phyloP scores from a whole-genome alignment of 2,329 filamentous ascomycete genomes.

The Nemania abortiva region DNA sequence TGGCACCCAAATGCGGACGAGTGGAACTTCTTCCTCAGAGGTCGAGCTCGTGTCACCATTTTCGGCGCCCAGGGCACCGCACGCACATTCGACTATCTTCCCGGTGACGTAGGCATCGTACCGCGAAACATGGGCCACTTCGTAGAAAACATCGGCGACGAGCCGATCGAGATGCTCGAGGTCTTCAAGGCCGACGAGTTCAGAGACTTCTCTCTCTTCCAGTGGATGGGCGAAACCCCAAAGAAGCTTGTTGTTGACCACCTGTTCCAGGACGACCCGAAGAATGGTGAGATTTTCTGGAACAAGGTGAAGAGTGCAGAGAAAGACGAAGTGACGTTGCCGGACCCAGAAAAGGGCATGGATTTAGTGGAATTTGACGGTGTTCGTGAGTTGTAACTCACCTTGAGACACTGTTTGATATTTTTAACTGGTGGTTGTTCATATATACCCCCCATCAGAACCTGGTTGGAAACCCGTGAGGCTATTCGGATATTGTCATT shows the following conservation, averaged over 20 bases:
- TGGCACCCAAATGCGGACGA: constrained; percentile 85
- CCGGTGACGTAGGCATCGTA: constrained; percentile 82
- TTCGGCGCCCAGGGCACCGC: constrained; percentile 77
- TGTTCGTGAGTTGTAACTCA: constrained; percentile 43
- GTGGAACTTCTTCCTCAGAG: constrained; percentile 83
- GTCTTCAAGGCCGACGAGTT: constrained; percentile 80
- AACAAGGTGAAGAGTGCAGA: constrained; percentile 70
- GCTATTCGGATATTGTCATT: background rate
- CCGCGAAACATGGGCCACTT: constrained; percentile 84
- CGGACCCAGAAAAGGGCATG: constrained; percentile 37
- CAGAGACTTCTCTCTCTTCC: constrained; percentile 78
- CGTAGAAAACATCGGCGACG: constrained; percentile 83
- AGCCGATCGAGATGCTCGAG: constrained; percentile 80
- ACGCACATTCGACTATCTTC: constrained; percentile 79
- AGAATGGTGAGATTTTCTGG: constrained; percentile 72
- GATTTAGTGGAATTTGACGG: constrained; percentile 9
- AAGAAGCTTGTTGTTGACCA: constrained; percentile 74
- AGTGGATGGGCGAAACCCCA: constrained; percentile 81
- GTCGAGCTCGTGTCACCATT: constrained; percentile 78
- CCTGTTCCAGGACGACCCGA: constrained; percentile 71
- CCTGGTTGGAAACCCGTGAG: background rate
- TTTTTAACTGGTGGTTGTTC: constrained; percentile 4
- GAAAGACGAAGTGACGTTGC: constrained; percentile 66
- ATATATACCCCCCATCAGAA: background rate
- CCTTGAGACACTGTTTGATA: background rate